These are phyloP conservation scores for Alternaria sp. DNA, from an alignment of 2,329 filamentous ascomycete species.

Conservation along the genomic window DNA sequence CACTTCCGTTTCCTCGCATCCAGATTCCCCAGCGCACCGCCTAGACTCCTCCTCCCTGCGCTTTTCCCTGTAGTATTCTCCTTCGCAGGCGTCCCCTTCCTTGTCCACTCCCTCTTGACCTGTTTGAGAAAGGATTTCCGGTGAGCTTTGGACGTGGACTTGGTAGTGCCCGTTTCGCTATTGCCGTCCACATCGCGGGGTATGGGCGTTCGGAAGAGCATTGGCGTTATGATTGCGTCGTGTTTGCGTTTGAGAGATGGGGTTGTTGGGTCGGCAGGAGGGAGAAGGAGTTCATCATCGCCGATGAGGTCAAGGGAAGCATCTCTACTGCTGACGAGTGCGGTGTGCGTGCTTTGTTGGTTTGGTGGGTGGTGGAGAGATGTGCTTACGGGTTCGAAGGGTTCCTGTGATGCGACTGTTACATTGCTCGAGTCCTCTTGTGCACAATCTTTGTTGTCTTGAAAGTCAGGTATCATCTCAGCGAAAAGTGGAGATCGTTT, in stretches of 20 bases:
- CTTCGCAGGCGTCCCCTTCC: conserved; percentile 12
- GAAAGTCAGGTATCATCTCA: neutral
- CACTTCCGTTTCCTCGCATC: conserved; percentile 8
- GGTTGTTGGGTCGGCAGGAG: neutral
- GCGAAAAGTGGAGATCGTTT: neutral
- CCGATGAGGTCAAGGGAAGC: conserved; percentile 14
- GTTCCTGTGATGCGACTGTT: neutral
- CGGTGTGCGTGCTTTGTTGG: conserved; percentile 1
- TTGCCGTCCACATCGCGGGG: conserved; percentile 6
- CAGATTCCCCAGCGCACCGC: neutral
- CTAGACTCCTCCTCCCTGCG: conserved; percentile 1
- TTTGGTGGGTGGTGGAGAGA: neutral
- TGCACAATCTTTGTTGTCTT: neutral
- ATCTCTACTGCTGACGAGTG: neutral
- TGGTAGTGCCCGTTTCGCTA: conserved; percentile 5
- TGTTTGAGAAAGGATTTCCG: conserved; percentile 27
- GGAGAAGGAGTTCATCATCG: conserved; percentile 9
- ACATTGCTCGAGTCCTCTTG: neutral
- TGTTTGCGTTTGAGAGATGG: conserved; percentile 30
- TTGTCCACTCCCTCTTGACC: conserved; percentile 38
- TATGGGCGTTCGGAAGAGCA: conserved; percentile 24
- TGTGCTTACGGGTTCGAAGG: rapidly evolving
- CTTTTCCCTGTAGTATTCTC: conserved; percentile 3
- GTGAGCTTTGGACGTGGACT: conserved; percentile 18
- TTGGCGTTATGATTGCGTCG: conserved; percentile 29